Conservation (phyloP, 352 stramenopile species). For the Pythium oligandrum region DNA sequence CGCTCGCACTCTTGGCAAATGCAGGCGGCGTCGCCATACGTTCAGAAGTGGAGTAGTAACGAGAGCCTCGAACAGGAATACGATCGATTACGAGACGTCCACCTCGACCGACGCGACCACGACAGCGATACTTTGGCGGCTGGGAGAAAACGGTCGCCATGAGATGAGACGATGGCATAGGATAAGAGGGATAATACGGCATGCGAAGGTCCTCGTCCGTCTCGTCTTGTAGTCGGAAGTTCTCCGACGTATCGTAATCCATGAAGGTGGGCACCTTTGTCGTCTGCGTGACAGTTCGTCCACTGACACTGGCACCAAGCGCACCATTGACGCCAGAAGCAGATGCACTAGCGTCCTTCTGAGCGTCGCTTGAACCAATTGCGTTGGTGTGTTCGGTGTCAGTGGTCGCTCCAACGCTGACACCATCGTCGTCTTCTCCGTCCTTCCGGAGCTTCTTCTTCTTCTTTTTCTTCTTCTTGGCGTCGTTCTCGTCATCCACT, state of each 20-base stretch:
- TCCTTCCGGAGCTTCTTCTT: slow-evolving; percentile 65
- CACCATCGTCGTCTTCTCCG: slow-evolving; percentile 26
- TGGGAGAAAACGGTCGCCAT: slow-evolving; percentile 69
- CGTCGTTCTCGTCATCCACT: slow-evolving; percentile 39
- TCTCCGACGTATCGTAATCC: slow-evolving; percentile 68
- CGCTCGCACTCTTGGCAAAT: slow-evolving; percentile 3
- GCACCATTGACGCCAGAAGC: too few species aligned
- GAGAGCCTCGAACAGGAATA: slow-evolving; percentile 45
- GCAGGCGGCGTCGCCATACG: slow-evolving; percentile 39
- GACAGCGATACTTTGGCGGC: slow-evolving; percentile 64
- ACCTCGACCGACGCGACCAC: slow-evolving; percentile 65
- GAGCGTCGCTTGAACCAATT: too few species aligned
- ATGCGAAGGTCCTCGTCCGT: slow-evolving; percentile 15
- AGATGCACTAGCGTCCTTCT: too few species aligned
- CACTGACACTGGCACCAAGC: too few species aligned
- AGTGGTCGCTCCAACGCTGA: too few species aligned
- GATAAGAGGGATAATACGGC: slow-evolving; percentile 63
- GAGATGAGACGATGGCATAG: slow-evolving; percentile 47
- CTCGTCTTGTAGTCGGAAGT: slow-evolving; percentile 50
- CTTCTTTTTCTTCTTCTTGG: slow-evolving; percentile 55
- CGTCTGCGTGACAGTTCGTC: too few species aligned
- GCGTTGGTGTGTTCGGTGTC: too few species aligned
- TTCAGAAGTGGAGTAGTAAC: slow-evolving; percentile 53
- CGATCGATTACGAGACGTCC: slow-evolving; percentile 72
- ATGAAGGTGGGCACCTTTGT: slow-evolving; percentile 43